Evolutionary conservation across 257 asterid species (phyloP).

Genomic region (Solanum stenotomum): DNA sequence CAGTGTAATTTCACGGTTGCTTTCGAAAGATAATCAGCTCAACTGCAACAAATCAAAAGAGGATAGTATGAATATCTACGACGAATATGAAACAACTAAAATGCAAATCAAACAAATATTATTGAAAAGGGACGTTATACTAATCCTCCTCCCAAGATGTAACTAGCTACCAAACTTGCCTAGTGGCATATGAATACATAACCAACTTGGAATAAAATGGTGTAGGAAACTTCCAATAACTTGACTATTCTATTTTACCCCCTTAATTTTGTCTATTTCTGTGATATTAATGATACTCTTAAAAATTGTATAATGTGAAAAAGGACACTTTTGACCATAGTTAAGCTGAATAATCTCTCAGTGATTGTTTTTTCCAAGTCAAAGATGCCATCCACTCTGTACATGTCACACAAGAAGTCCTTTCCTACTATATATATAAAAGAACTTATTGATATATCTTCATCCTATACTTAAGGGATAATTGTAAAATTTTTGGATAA

Average conservation of each 20-base stretch:
- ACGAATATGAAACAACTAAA: not conserved
- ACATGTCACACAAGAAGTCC: not conserved
- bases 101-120: not conserved
- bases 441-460: not conserved
- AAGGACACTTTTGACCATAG: not conserved
- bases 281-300: not conserved
- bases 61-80: not conserved
- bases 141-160: not conserved
- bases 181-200: not conserved
- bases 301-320: not conserved
- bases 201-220: not conserved
- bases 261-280: not conserved
- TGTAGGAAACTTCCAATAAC: not conserved
- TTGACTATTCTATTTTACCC: not conserved
- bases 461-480: not conserved
- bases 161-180: not conserved
- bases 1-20: not conserved
- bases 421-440: not conserved
- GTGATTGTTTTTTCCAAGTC: not conserved
- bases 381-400: not conserved
- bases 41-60: not conserved
- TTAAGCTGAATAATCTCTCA: not conserved
- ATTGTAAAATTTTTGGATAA: not conserved
- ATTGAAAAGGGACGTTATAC: not conserved
- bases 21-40: not conserved